Conservation (phyloP, 805 yeast genomes). For the Kuraishia hungarica region DNA sequence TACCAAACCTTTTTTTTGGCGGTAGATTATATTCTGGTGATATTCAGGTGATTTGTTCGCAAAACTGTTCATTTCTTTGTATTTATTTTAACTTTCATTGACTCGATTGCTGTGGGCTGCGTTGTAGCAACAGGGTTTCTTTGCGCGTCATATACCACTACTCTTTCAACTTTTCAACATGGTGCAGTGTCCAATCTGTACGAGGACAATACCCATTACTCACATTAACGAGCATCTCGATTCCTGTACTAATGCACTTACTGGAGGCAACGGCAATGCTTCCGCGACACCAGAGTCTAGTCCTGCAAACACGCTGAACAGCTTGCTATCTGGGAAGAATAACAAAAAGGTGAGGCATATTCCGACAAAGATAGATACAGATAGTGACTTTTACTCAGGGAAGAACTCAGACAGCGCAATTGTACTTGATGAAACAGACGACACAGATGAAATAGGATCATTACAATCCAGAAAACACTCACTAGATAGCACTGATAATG, state of each 20-base stretch:
- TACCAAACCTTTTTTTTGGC: too few relatives aligned
- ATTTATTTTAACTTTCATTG: too few relatives aligned
- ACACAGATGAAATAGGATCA: neutral
- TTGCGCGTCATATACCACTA: neutral
- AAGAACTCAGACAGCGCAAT: slow-evolving; percentile 3
- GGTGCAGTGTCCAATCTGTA: slow-evolving; percentile 27
- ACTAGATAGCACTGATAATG: neutral
- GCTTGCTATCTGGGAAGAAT: slow-evolving; percentile 2
- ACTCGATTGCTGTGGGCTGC: neutral
- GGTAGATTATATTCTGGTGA: too few relatives aligned
- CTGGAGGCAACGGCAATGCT: neutral
- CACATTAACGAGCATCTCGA: slow-evolving; percentile 28
- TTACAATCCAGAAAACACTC: slow-evolving; percentile 3
- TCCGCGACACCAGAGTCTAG: neutral
- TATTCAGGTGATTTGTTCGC: too few relatives aligned
- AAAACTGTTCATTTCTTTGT: too few relatives aligned
- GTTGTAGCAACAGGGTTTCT: neutral
- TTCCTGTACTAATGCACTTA: slow-evolving; percentile 9
- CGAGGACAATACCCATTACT: slow-evolving; percentile 16
- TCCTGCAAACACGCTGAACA: neutral
- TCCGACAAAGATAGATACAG: neutral
- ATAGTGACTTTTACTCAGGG: neutral
- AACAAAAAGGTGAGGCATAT: neutral
- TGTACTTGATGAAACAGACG: slow-evolving; percentile 1
- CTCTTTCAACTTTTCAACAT: slow-evolving; percentile 9